Conservation (phyloP, 176 grass and related monocot genomes). For the Bolboschoenus planiculmis region DNA sequence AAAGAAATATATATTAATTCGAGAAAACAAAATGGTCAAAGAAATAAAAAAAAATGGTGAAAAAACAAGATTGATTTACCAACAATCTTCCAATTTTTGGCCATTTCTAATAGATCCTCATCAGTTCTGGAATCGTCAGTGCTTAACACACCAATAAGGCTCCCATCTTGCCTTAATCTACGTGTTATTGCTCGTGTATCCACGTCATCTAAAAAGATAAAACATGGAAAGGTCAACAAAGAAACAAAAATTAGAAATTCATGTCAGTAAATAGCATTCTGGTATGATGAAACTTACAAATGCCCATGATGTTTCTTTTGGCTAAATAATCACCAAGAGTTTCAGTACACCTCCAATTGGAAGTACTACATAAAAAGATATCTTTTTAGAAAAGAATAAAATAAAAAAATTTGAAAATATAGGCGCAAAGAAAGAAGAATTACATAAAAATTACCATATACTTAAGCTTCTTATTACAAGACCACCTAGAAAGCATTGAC, state of each 20-base stretch:
- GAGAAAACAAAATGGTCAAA: neutral
- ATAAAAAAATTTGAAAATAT: neutral
- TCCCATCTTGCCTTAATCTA: conserved; percentile 87
- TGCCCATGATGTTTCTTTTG: conserved; percentile 90
- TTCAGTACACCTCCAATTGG: conserved; percentile 82
- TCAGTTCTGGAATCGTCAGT: conserved; percentile 69
- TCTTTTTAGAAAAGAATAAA: neutral
- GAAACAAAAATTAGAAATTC: neutral
- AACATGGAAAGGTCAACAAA: neutral
- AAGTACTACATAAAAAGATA: conserved; percentile 43
- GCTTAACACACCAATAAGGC: conserved; percentile 93
- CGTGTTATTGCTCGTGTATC: conserved; percentile 92
- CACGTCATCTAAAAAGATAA: conserved; percentile 54
- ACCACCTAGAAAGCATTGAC: conserved; percentile 76
- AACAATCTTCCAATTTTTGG: conserved; percentile 84
- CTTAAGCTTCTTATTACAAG: conserved; percentile 79
- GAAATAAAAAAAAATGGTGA: neutral
- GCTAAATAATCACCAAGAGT: conserved; percentile 79
- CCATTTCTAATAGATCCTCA: conserved; percentile 62
- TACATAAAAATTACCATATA: conserved; percentile 52
- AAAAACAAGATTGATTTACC: conserved; percentile 37
- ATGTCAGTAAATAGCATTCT: neutral
- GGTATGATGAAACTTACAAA: conserved; percentile 53
- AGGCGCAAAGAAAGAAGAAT: neutral
- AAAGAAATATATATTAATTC: neutral